Percentiles rank a stretch among this genome's conserved stretches.
Evolutionary conservation across 108 stramenopile genomes (phyloP).

Genomic region (Nitzschia inconspicua): DNA sequence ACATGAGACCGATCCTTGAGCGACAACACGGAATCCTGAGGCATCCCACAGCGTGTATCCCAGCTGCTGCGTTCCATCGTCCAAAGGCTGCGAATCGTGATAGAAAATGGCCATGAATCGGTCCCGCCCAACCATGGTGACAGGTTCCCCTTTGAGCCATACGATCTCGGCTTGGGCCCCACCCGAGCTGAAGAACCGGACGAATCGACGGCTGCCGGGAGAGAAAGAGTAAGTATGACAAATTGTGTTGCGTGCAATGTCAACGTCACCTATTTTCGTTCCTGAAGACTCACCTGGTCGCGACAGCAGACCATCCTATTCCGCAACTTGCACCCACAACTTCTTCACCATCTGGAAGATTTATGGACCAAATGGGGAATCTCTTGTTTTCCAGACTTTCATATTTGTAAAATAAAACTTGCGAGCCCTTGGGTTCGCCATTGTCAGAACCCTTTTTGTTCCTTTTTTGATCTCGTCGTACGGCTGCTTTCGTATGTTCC

Average conservation of each 20-base stretch:
- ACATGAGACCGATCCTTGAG: constrained; percentile 56
- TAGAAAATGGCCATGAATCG: constrained; percentile 71
- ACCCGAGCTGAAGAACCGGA: constrained; percentile 69
- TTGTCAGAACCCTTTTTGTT: constrained; percentile 16
- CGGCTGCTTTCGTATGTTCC: constrained; percentile 48
- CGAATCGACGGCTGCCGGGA: constrained; percentile 60
- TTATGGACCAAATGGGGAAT: constrained; percentile 80
- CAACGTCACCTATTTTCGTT: neutral
- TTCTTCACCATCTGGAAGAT: constrained; percentile 73
- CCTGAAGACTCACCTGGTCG: constrained; percentile 59
- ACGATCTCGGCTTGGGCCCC: constrained; percentile 69
- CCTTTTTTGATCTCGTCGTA: constrained; percentile 34
- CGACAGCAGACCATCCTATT: constrained; percentile 68
- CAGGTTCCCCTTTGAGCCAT: constrained; percentile 77
- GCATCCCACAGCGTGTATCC: constrained; percentile 71
- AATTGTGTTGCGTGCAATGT: neutral
- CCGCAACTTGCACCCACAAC: constrained; percentile 76
- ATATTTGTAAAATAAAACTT: constrained; percentile 78
- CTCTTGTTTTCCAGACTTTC: constrained; percentile 61
- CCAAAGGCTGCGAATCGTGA: constrained; percentile 53
- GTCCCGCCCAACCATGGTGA: constrained; percentile 72
- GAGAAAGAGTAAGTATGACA: neutral
- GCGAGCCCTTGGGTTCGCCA: constrained; percentile 49
- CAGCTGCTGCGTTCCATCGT: constrained; percentile 79
- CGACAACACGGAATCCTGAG: constrained; percentile 36